Base-by-base conservation (phyloP, 2,329 filamentous ascomycete species). In the Fusarium sp. region DNA sequence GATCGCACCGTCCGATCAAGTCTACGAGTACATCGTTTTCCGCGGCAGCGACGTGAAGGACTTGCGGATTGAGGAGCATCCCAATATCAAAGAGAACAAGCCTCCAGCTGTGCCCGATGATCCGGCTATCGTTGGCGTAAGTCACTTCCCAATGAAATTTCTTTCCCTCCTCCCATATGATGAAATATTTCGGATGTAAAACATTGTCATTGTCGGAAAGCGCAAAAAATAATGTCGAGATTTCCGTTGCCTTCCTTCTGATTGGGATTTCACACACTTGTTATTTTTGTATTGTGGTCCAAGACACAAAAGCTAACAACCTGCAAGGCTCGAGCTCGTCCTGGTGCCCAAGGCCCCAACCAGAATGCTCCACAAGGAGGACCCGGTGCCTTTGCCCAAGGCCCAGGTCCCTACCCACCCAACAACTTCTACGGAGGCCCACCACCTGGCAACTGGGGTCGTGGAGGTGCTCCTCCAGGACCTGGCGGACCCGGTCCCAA, bases 161-260 rank as follows among this genome's bases (percentile, higher is more conserved):
- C 56, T 42, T 58, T 46, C 46, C 59, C 11, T 53, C 57, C 69
- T 77, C 83, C 82, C 80, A 74, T 75, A 88, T 97, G 94, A 97
- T 93, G 92, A 96, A 96, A 83, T 83, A 97, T 92, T 91, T 87
- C 94, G 94, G 94, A 97, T 97, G 93, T 96, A 93, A 97, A 63
- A 96, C 81, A 82, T 86, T 88, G 77, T 85, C 84, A 87, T 63
- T 88, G 86, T 89, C 90, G 91, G 91, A 91, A 91, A 91, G 93
- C 93, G 94, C 94, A 97, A 90, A 88, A 84, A 93, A 91, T 87
- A 87, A 84, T 97, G 94, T 97, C 90, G 94, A 97, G 88, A 90
- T 91, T 90, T 97, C 94, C 94, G 94, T 97, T 97, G 94, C 94
- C 94, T 97, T 97, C 94, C 94, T 97, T 97, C 94, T 97, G 94